A percentile compares a stretch with the other conserved stretches of the same genome.
phyloP scores from a whole-genome alignment of 345 rosid genomes.

The Crucihimalaya himalaica region DNA sequence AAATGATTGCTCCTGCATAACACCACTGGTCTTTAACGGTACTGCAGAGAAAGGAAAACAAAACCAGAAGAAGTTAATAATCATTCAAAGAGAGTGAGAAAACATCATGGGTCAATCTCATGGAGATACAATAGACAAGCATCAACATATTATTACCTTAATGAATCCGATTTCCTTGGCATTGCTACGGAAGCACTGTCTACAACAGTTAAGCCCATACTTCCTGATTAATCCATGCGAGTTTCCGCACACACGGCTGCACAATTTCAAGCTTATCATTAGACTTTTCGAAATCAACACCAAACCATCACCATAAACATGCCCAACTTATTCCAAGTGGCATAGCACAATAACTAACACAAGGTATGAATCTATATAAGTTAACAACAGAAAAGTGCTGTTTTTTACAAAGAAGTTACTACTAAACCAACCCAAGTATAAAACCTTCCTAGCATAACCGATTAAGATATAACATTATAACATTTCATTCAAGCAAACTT shows the following conservation, averaged over 20 bases:
- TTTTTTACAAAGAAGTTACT: background rate
- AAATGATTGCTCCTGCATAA: background rate
- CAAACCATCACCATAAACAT: background rate
- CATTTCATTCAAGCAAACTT: background rate
- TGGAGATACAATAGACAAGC: background rate
- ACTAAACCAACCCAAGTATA: background rate
- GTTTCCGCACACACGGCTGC: constrained; percentile 43
- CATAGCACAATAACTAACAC: background rate
- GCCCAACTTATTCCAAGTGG: background rate
- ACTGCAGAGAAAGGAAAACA: constrained; percentile 13
- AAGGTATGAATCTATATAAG: background rate
- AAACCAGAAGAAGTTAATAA: background rate
- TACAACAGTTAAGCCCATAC: constrained; percentile 47
- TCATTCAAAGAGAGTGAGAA: background rate
- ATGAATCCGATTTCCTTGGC: constrained; percentile 55
- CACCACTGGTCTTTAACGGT: constrained; percentile 22
- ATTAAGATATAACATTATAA: background rate
- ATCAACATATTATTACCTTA: constrained; percentile 42
- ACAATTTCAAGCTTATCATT: background rate
- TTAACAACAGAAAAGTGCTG: background rate
- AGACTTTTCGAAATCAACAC: background rate
- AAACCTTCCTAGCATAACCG: background rate
- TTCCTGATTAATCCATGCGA: constrained; percentile 47
- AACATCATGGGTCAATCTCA: background rate
- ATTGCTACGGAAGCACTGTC: constrained; percentile 45